Percentiles rank a stretch among this genome's conserved stretches.
phyloP scores from a whole-genome alignment of 148 eudicot species.

The Nepenthes gracilis region DNA sequence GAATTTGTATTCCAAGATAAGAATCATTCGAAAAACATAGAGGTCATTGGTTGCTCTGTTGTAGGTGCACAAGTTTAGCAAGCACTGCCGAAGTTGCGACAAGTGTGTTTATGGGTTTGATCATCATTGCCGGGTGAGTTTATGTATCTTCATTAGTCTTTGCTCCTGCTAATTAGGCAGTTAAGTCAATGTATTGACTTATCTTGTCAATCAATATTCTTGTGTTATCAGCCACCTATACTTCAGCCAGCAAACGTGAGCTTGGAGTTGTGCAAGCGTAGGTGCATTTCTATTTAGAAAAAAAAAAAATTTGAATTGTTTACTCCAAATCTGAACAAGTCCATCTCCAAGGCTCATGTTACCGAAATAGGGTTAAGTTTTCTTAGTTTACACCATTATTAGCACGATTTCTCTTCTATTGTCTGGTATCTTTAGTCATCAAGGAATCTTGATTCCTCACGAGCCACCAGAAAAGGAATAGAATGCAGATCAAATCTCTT shows the following conservation, averaged over 20 bases:
- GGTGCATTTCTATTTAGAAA: background rate
- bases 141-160: background rate
- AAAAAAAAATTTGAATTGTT: too few species aligned
- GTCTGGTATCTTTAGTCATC: too few species aligned
- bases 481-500: too few species aligned
- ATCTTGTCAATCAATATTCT: background rate
- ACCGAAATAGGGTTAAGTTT: too few species aligned
- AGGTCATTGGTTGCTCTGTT: conserved; percentile 11
- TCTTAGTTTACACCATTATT: too few species aligned
- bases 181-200: background rate
- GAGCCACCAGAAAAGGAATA: too few species aligned
- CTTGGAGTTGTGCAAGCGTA: background rate
- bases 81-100: conserved; percentile 94
- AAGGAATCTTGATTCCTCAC: too few species aligned
- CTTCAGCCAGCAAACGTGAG: background rate
- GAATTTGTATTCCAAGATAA: background rate
- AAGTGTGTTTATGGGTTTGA: conserved; percentile 98
- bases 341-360: too few species aligned
- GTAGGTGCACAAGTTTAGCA: conserved; percentile 85
- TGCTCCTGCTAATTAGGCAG: background rate
- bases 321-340: too few species aligned
- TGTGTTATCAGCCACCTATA: too few species aligned
- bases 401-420: too few species aligned
- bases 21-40: conserved; percentile 2
- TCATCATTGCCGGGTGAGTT: conserved; percentile 95